Base-by-base conservation (phyloP, 257 asterid species). In the Datura wrightii region DNA sequence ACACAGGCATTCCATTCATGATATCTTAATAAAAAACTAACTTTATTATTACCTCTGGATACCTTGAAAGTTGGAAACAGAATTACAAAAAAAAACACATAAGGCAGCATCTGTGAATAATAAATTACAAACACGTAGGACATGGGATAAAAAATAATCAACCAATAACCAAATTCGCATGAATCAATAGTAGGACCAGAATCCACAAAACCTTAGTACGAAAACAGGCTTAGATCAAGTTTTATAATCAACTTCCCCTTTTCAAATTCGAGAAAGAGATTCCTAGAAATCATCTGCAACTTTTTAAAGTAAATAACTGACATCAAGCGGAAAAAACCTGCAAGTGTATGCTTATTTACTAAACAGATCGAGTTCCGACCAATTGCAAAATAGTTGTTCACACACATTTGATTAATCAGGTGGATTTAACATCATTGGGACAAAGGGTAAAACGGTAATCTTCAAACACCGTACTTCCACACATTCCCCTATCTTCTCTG, bases 1-100 rank as follows among this genome's bases (percentile, higher is more conserved):
- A 95, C 94, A 93, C 93, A 94, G 88, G 90, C 90, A 95, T 66
- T 89, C 87, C 96, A 92, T 93, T 91, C 91, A 91, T 83, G 70
- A 87, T 91, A 90, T 83, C 90, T 92, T 87, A 90, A 91, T 79
- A 89, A 86, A 84, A 24, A 80, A 66, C 66, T 87, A 55, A 86
- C 63, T 86, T 84, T 89, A 86, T 74, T 55, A 72, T 86, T 85
- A 92, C 91, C 92, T 88, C 90, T 83, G 31, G 31, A 41, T n/a
- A 85, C 87, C 7, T 74, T 85, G 65, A 83, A 34, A 78, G 31
- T 31, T 52, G 15, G 13, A 31, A 76, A 52, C 14, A 52, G 46
- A 78, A 78, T 10, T 14, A 14, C 48, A 31, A 34, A 50, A 54
- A 10, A 6, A 24, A 71, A 63, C 85, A 0, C 31, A 79, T 48